A percentile compares a stretch with the other conserved stretches of the same genome.
These are phyloP conservation scores for Datisca glomerata DNA, from an alignment of 306 rosid species.

Conservation along the genomic window DNA sequence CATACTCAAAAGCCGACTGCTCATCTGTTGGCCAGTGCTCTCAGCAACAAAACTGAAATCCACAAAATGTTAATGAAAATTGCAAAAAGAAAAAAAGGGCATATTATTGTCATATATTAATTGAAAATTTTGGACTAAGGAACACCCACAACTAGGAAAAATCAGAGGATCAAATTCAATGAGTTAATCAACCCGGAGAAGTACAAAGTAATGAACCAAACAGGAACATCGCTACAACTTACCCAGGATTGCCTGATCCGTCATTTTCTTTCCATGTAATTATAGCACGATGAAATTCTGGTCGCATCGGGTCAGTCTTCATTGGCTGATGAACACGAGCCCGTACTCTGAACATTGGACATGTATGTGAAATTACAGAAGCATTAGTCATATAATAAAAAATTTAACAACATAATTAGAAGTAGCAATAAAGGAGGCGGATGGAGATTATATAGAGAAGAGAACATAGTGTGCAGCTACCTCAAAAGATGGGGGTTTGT, in stretches of 20 bases:
- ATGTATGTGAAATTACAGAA: neutral
- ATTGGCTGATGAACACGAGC: slow-evolving; percentile 54
- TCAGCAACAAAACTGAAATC: slow-evolving; percentile 73
- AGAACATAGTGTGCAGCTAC: slow-evolving; percentile 22
- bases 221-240: slow-evolving; percentile 25
- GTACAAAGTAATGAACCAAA: neutral
- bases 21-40: slow-evolving; percentile 82
- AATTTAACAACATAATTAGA: neutral
- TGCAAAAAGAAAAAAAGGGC: neutral
- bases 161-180: neutral
- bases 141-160: neutral
- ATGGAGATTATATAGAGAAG: slow-evolving; percentile 5
- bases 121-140: neutral
- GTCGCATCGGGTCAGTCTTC: slow-evolving; percentile 59
- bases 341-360: slow-evolving; percentile 37
- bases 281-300: slow-evolving; percentile 66
- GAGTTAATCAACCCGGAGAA: neutral
- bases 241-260: slow-evolving; percentile 86
- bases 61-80: slow-evolving; percentile 1
- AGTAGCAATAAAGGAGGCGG: slow-evolving; percentile 4
- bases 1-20: slow-evolving; percentile 83
- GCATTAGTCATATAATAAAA: neutral
- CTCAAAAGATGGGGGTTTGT: slow-evolving; percentile 54
- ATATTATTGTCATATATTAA: slow-evolving; percentile 3
- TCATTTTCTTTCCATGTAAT: slow-evolving; percentile 65